A percentile compares a stretch with the other conserved stretches of the same genome.
Conservation (phyloP, 2,329 filamentous ascomycete genomes). For the Apiospora sp. region DNA sequence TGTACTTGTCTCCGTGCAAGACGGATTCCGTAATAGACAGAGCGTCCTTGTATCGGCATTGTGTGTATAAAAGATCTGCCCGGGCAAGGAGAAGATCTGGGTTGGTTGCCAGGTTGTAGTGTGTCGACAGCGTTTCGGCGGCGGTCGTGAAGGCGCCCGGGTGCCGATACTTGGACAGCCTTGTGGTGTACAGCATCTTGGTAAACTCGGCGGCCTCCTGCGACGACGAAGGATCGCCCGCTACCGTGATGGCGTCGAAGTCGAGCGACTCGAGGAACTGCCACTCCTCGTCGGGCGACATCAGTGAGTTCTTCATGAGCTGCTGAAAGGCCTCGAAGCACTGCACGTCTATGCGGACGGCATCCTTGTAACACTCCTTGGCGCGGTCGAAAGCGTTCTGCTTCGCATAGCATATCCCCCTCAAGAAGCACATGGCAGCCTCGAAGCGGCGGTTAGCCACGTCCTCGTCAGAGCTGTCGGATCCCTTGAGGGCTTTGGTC, state of each 20-base stretch:
- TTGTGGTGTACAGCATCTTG: conserved; percentile 94
- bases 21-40: conserved; percentile 85
- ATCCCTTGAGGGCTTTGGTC: conserved; percentile 36
- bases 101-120: conserved; percentile 88
- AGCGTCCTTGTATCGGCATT: conserved; percentile 91
- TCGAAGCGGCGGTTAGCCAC: conserved; percentile 83
- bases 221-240: conserved; percentile 70
- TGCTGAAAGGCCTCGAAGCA: conserved; percentile 99
- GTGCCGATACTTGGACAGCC: conserved; percentile 93
- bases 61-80: conserved; percentile 91
- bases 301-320: conserved; percentile 93
- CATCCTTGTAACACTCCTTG: conserved; percentile 98
- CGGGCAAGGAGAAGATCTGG: conserved; percentile 89
- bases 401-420: conserved; percentile 94
- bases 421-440: conserved; percentile 95
- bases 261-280: conserved; percentile 87
- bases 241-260: conserved; percentile 81
- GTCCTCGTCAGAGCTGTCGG: conserved; percentile 66
- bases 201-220: conserved; percentile 94
- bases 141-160: conserved; percentile 83
- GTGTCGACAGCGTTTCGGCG: conserved; percentile 89
- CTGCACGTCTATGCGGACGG: conserved; percentile 94
- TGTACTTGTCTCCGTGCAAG: conserved; percentile 84
- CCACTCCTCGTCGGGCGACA: conserved; percentile 90
- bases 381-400: conserved; percentile 97